These are phyloP conservation scores for Microdochium trichocladiopsis DNA, from an alignment of 2,329 filamentous ascomycete genomes.

Conservation along the genomic window DNA sequence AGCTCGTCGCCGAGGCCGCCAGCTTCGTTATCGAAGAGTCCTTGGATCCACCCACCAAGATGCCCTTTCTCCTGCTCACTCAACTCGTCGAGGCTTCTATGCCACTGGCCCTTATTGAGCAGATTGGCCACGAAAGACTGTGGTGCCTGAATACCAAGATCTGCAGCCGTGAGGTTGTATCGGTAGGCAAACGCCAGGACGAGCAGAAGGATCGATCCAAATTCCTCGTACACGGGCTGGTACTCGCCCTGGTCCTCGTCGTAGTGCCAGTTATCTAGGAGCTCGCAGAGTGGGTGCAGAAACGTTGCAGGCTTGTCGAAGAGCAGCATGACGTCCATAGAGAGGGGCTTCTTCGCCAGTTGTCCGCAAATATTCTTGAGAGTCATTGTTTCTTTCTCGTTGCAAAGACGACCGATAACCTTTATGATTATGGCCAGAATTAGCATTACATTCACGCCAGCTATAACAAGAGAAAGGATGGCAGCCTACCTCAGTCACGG, in stretches of 20 bases:
- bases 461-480: neutral
- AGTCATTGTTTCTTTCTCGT: conserved; percentile 72
- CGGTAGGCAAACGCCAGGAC: conserved; percentile 70
- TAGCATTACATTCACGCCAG: conserved; percentile 2
- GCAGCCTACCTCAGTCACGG: conserved; percentile 58
- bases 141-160: conserved; percentile 52
- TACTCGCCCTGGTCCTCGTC: conserved; percentile 81
- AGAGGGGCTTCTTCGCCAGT: conserved; percentile 64
- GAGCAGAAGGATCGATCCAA: conserved; percentile 68
- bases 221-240: conserved; percentile 81
- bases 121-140: conserved; percentile 66
- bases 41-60: conserved; percentile 68
- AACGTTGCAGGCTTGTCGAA: conserved; percentile 67
- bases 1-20: conserved; percentile 71
- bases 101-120: conserved; percentile 51
- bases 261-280: conserved; percentile 74
- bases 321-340: conserved; percentile 67
- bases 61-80: conserved; percentile 58
- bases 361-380: conserved; percentile 67
- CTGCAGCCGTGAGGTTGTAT: conserved; percentile 57
- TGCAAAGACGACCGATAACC: conserved; percentile 63
- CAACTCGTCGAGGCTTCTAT: conserved; percentile 51
- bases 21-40: conserved; percentile 68
- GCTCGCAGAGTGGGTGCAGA: conserved; percentile 64
- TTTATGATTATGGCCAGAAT: conserved; percentile 18